A percentile compares a stretch with the other conserved stretches of the same genome.
These are phyloP conservation scores for Arthroderma sp. DNA, from an alignment of 2,329 filamentous ascomycete genomes.

Conservation along the genomic window DNA sequence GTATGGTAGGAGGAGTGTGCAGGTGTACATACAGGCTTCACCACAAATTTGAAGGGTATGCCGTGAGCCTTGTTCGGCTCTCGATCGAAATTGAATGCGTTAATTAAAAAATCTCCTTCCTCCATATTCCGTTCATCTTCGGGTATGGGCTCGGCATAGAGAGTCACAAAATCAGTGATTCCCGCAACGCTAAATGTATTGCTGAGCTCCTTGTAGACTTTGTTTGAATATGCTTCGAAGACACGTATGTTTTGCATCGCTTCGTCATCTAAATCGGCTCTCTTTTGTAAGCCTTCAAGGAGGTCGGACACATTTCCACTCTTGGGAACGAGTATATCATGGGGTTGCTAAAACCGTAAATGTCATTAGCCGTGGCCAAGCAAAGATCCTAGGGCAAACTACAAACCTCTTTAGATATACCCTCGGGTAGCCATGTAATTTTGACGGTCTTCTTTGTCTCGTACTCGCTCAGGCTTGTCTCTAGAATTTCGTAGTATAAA, in stretches of 20 bases:
- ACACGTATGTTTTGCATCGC: conserved; percentile 59
- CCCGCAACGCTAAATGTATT: conserved; percentile 60
- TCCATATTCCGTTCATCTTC: conserved; percentile 51
- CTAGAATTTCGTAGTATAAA: conserved; percentile 82
- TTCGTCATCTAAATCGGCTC: conserved; percentile 66
- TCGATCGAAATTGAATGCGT: conserved; percentile 84
- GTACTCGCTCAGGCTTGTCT: conserved; percentile 84
- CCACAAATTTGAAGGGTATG: conserved; percentile 77
- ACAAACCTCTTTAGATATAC: conserved; percentile 74
- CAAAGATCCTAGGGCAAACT: neutral
- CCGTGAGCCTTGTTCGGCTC: conserved; percentile 76
- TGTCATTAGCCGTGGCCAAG: neutral
- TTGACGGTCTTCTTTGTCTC: conserved; percentile 85
- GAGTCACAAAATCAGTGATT: conserved; percentile 70
- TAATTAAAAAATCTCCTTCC: conserved; percentile 55
- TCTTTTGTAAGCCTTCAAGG: conserved; percentile 62
- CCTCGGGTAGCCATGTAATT: conserved; percentile 74
- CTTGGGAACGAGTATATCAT: conserved; percentile 78
- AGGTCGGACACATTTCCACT: conserved; percentile 70
- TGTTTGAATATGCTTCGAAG: conserved; percentile 70
- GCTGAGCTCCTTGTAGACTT: conserved; percentile 66
- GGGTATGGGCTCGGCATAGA: conserved; percentile 71
- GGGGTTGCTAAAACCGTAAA: conserved; percentile 45
- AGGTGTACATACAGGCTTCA: conserved; percentile 54
- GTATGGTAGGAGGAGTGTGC: neutral